Evolutionary conservation across 2,329 filamentous ascomycete species (phyloP).

Genomic region (Pseudocercospora cruenta): DNA sequence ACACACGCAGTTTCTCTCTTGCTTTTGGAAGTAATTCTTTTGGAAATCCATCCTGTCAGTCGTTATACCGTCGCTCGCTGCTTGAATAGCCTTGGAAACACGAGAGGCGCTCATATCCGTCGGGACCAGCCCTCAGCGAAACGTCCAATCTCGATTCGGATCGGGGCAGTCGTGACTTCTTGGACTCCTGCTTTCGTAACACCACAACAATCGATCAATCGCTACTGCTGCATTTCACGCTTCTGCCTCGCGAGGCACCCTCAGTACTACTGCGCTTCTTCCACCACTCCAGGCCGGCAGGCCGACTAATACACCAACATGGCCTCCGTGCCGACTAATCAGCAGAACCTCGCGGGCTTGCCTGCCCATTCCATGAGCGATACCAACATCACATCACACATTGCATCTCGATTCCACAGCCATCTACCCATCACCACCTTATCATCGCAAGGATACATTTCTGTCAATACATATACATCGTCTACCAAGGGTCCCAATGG

Average conservation of each 20-base stretch:
- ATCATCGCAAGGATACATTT: constrained; percentile 88
- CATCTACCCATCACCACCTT: constrained; percentile 84
- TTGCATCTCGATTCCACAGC: constrained; percentile 89
- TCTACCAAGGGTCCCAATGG: constrained; percentile 89
- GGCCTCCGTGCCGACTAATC: constrained; percentile 63
- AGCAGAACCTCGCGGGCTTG: constrained; percentile 84
- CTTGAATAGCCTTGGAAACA: neutral
- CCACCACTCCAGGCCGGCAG: constrained; percentile 28
- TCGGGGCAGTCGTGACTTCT: neutral
- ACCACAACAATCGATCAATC: neutral
- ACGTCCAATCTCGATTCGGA: constrained; percentile 1
- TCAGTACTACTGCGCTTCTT: constrained; percentile 1
- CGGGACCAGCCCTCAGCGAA: neutral
- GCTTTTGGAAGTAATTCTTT: neutral
- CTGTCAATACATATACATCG: constrained; percentile 91
- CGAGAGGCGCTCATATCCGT: neutral
- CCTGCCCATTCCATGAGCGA: constrained; percentile 81
- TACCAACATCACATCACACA: constrained; percentile 70
- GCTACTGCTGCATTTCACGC: constrained; percentile 8
- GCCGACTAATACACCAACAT: constrained; percentile 32
- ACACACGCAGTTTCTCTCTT: constrained; percentile 2
- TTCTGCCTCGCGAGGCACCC: constrained; percentile 21
- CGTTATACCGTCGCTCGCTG: constrained; percentile 8
- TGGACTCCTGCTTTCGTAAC: neutral
- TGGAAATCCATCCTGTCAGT: neutral